Base-by-base conservation (phyloP, 164 flowering plant genomes). In the Platanus orientalis region DNA sequence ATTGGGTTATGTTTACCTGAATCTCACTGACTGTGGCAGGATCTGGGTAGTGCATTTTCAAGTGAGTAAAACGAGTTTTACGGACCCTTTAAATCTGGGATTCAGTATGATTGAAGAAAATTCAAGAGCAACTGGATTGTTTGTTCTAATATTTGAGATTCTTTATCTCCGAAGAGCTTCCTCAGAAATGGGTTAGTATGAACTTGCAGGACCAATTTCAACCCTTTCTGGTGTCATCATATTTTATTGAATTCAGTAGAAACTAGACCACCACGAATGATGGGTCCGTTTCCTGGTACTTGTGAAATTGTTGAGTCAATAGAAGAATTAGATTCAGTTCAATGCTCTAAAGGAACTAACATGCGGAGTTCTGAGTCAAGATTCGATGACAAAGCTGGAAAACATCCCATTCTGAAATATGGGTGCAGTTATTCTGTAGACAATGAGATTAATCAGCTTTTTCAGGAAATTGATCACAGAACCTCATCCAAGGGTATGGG, bases 301-400 rank as follows among this genome's bases (percentile, higher is more conserved):
- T 82, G 80, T 76, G 96, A 89, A 71, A 89, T 89, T 58, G 83
- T 80, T 17, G 92, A 88, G 71, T 63, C 78, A 34, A 68, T 14
- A 20, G 88, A 78, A 59, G 89, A 80, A 27, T 21, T 53, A 19
- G 76, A 72, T 61, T 48, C 57, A 9, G 44, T 62, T 66, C 62
- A 62, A 44, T 53, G 56, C 54, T 69, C 60, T 26, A 67, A 44
- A 70, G 66, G 69, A 57, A 30, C 39, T n/a, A 65, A 27, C 24
- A 57, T 64, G 9, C 24, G 42, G 4, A 63, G 61, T 54, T 58
- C 70, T 57, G 76, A 66, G 39, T 52, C 25, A 0, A 72, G 63
- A 55, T 45, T 68, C 62, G 62, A 61, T 53, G 76, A 66, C 24
- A 65, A 60, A 44, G 52, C 39, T 67, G 70, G 64, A 66, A 71